These are phyloP conservation scores for Chrysosporium queenslandicum DNA, from an alignment of 2,329 filamentous ascomycete genomes.

Conservation along the genomic window DNA sequence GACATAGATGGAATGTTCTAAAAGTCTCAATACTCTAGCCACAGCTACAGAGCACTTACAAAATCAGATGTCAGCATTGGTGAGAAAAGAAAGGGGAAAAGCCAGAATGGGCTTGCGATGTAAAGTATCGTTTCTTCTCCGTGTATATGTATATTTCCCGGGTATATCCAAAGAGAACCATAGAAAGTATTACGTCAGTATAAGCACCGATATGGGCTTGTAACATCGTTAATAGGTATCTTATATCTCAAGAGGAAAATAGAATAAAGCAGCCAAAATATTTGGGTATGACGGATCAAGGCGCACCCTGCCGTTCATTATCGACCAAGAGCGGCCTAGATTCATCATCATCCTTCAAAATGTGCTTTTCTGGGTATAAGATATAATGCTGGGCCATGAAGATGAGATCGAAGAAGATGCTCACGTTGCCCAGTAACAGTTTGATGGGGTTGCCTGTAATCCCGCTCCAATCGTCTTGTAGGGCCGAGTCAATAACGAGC, in stretches of 20 bases:
- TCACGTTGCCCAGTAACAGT: conserved; percentile 73
- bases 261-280: neutral
- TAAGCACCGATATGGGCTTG: too few species aligned
- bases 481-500: conserved; percentile 70
- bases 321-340: conserved; percentile 6
- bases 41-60: too few species aligned
- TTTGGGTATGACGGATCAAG: neutral
- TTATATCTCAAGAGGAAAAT: neutral
- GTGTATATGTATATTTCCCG: too few species aligned
- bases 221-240: neutral
- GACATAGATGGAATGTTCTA: too few species aligned
- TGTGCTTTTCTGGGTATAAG: conserved; percentile 47
- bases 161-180: too few species aligned
- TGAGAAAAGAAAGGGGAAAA: too few species aligned
- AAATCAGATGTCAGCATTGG: too few species aligned
- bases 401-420: conserved; percentile 72
- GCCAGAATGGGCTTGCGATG: too few species aligned
- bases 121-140: too few species aligned
- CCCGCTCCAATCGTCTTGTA: conserved; percentile 80
- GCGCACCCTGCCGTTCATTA: neutral
- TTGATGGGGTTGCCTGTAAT: conserved; percentile 88
- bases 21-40: too few species aligned
- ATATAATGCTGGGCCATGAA: conserved; percentile 87
- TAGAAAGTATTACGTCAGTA: too few species aligned
- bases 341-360: conserved; percentile 4